phyloP scores from a whole-genome alignment of 176 grass and related monocot species.

The Cocos nucifera region DNA sequence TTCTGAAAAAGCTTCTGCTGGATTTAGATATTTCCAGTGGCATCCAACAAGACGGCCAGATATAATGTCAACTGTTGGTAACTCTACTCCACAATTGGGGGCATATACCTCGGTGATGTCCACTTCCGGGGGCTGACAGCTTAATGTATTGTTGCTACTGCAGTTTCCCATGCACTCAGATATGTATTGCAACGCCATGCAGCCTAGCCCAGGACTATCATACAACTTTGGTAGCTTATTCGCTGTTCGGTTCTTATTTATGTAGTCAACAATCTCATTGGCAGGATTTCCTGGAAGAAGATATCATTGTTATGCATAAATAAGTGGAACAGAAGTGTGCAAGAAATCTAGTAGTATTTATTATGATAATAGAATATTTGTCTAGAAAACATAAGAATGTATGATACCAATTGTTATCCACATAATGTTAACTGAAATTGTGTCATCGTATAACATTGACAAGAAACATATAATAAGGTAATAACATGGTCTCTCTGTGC shows the following conservation, averaged over 20 bases:
- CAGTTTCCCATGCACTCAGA: slow-evolving; percentile 48
- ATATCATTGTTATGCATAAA: neutral
- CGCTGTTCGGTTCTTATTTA: slow-evolving; percentile 63
- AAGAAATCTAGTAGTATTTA: too few relatives aligned
- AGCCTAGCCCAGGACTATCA: slow-evolving; percentile 58
- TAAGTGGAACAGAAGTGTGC: too few relatives aligned
- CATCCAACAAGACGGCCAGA: slow-evolving; percentile 51
- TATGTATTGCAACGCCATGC: slow-evolving; percentile 87
- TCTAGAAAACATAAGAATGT: neutral
- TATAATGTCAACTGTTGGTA: slow-evolving; percentile 65
- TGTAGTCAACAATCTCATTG: slow-evolving; percentile 46
- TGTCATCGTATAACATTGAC: too few relatives aligned
- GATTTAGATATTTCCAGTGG: slow-evolving; percentile 25
- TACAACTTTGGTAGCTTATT: slow-evolving; percentile 40
- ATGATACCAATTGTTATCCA: too few relatives aligned
- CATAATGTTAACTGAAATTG: too few relatives aligned
- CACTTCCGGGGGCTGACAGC: slow-evolving; percentile 48
- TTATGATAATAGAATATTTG: too few relatives aligned
- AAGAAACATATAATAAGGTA: too few relatives aligned
- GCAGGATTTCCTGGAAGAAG: slow-evolving; percentile 54
- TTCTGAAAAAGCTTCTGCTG: slow-evolving; percentile 29
- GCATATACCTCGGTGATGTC: slow-evolving; percentile 92
- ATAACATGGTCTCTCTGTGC: too few relatives aligned
- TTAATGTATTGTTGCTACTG: slow-evolving; percentile 27
- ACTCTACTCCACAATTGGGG: slow-evolving; percentile 84